phyloP scores from a whole-genome alignment of 208 protist genomes.

The Spongospora subterranea region DNA sequence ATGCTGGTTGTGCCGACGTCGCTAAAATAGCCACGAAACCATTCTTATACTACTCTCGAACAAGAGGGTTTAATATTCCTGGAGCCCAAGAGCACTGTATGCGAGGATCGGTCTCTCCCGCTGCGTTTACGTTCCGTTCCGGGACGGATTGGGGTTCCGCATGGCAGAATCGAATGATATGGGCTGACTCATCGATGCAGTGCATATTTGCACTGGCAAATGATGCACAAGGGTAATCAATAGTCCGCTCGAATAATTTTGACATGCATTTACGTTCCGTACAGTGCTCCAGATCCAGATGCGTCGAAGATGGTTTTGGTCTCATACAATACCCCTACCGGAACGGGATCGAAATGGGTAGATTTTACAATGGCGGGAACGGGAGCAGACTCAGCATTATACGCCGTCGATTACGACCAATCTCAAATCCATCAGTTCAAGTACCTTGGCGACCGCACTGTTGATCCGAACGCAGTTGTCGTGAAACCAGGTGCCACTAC shows the following conservation, averaged over 20 bases:
- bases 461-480: background rate
- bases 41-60: slow-evolving; percentile 11
- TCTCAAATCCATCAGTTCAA: background rate
- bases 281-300: background rate
- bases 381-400: background rate
- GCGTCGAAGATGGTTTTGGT: background rate
- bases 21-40: background rate
- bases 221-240: background rate
- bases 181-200: slow-evolving; percentile 45
- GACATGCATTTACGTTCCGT: background rate
- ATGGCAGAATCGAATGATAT: slow-evolving; percentile 29
- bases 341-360: background rate
- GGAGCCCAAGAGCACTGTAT: slow-evolving; percentile 37
- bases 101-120: background rate
- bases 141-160: background rate
- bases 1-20: slow-evolving; percentile 1
- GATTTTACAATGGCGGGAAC: background rate
- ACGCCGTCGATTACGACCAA: background rate
- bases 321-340: background rate
- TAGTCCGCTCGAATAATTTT: background rate
- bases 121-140: background rate
- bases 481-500: background rate
- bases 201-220: slow-evolving; percentile 35
- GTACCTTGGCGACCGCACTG: background rate
- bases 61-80: background rate